Percentiles rank a stretch among this genome's conserved stretches.
Evolutionary conservation across 306 rosid species (phyloP).

Genomic region (Prunus dulcis): DNA sequence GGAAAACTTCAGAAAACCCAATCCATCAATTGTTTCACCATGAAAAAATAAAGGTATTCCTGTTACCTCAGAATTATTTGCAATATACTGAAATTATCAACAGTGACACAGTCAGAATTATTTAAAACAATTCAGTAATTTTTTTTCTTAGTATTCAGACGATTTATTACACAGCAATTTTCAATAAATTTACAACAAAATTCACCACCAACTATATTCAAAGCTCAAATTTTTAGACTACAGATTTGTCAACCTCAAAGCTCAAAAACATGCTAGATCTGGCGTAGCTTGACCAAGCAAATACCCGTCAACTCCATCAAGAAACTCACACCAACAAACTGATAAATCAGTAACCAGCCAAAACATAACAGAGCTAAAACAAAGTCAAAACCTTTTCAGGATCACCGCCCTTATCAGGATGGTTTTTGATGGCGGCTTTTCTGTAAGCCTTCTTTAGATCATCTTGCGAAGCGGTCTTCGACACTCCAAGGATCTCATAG

Average conservation of each 20-base stretch:
- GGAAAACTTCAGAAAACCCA: not conserved
- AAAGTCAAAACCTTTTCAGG: constrained; percentile 40
- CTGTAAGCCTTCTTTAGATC: constrained; percentile 61
- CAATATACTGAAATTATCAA: too few relatives aligned
- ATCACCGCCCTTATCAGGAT: constrained; percentile 59
- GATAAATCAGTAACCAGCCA: not conserved
- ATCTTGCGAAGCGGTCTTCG: constrained; percentile 51
- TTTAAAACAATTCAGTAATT: too few relatives aligned
- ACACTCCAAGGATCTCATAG: constrained; percentile 52
- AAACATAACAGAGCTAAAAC: too few relatives aligned
- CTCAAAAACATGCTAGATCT: not conserved
- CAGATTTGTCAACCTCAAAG: not conserved
- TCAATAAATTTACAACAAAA: not conserved
- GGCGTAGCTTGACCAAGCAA: not conserved
- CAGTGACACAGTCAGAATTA: too few relatives aligned
- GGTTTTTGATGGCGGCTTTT: constrained; percentile 58
- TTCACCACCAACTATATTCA: not conserved
- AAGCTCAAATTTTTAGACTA: too few relatives aligned
- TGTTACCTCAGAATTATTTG: too few relatives aligned
- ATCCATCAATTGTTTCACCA: not conserved
- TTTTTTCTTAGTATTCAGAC: too few relatives aligned
- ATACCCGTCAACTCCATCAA: not conserved
- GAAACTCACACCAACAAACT: not conserved
- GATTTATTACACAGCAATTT: too few relatives aligned
- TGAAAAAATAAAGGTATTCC: not conserved